These are phyloP conservation scores for Saccharomyces mikatae DNA, from an alignment of 805 yeast genomes.

Conservation along the genomic window DNA sequence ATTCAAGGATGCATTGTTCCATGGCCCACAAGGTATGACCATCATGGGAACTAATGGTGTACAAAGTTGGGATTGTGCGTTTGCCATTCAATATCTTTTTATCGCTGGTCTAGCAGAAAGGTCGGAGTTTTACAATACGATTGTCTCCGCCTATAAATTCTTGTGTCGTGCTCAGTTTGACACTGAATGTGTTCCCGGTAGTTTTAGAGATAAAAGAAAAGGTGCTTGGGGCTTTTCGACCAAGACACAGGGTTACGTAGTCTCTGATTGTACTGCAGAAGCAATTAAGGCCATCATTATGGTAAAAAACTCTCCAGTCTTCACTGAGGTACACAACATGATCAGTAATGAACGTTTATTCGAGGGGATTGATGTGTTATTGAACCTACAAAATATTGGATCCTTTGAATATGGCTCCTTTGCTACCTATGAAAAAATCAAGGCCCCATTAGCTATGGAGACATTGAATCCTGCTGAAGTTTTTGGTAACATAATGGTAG, in stretches of 20 bases:
- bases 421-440: slow-evolving; percentile 81
- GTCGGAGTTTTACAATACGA: slow-evolving; percentile 55
- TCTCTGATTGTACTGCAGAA: slow-evolving; percentile 95
- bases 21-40: slow-evolving; percentile 85
- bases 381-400: slow-evolving; percentile 71
- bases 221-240: slow-evolving; percentile 98
- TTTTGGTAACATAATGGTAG: slow-evolving; percentile 96
- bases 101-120: slow-evolving; percentile 68
- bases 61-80: slow-evolving; percentile 95
- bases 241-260: slow-evolving; percentile 91
- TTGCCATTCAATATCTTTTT: slow-evolving; percentile 76
- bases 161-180: slow-evolving; percentile 78
- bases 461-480: slow-evolving; percentile 92
- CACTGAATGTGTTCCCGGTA: slow-evolving; percentile 65
- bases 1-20: slow-evolving; percentile 69
- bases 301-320: slow-evolving; percentile 64
- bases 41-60: slow-evolving; percentile 97
- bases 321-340: slow-evolving; percentile 40
- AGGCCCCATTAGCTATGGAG: slow-evolving; percentile 73
- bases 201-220: slow-evolving; percentile 70
- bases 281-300: slow-evolving; percentile 87
- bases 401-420: slow-evolving; percentile 82
- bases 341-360: slow-evolving; percentile 48
- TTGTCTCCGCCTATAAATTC: slow-evolving; percentile 62
- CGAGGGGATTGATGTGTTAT: slow-evolving; percentile 67